These are phyloP conservation scores for Gloeopeniophorella convolvens DNA, from an alignment of 768 basidiomycete genomes.

Conservation along the genomic window DNA sequence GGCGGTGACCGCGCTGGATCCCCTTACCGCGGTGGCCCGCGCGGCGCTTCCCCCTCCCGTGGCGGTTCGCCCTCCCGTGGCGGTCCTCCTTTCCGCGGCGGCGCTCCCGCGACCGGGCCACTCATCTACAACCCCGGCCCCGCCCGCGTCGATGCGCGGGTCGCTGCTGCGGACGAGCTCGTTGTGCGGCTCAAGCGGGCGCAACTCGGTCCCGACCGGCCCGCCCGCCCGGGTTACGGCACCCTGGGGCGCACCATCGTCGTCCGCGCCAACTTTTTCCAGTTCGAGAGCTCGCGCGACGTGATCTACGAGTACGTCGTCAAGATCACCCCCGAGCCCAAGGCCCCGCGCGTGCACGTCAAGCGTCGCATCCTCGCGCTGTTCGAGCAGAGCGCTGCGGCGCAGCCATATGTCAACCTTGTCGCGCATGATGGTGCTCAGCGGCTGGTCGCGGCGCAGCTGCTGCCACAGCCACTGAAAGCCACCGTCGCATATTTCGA, in stretches of 20 bases:
- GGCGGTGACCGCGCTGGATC: conserved; percentile 8
- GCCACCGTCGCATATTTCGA: conserved; percentile 33
- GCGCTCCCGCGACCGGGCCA: conserved; percentile 22
- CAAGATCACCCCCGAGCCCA: conserved; percentile 41
- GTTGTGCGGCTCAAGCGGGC: conserved; percentile 22
- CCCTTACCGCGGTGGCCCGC: conserved; percentile 2
- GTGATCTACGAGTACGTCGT: conserved; percentile 52
- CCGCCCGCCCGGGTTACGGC: conserved; percentile 19
- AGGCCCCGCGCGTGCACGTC: conserved; percentile 34
- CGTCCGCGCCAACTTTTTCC: conserved; percentile 59
- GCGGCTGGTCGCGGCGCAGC: conserved; percentile 36
- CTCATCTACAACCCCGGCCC: conserved; percentile 16
- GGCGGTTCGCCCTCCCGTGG: conserved; percentile 5
- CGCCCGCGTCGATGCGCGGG: conserved; percentile 23
- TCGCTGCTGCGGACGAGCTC: conserved; percentile 26
- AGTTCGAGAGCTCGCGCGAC: conserved; percentile 41
- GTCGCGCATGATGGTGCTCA: conserved; percentile 45
- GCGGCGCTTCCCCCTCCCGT: conserved; percentile 7
- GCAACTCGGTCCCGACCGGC: conserved; percentile 13
- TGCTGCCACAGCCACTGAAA: conserved; percentile 33
- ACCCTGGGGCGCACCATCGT: conserved; percentile 33
- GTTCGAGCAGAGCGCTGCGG: conserved; percentile 38
- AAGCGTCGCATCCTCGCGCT: conserved; percentile 49
- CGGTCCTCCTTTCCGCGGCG: conserved; percentile 25
- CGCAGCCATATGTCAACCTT: conserved; percentile 32